These are phyloP conservation scores for Cystobasidium sp. DNA, from an alignment of 1,284 basidiomycete genomes.

Conservation along the genomic window DNA sequence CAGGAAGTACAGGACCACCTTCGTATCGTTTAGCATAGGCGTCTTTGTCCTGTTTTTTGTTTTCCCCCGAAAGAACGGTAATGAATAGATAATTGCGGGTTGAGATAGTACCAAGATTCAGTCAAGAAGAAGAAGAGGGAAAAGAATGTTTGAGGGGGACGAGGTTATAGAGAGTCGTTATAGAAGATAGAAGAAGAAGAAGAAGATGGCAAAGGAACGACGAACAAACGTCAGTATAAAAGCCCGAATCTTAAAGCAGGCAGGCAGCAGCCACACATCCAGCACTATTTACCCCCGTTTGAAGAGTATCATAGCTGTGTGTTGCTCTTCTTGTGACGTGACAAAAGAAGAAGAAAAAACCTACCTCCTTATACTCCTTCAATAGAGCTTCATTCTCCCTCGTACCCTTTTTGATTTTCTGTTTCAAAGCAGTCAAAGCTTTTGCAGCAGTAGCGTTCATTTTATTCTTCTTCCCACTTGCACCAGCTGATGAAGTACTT, in stretches of 20 bases:
- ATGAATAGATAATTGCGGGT: too few species aligned
- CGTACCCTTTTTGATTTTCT: constrained; percentile 87
- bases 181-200: too few species aligned
- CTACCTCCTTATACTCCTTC: constrained; percentile 76
- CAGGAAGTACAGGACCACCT: constrained; percentile 60
- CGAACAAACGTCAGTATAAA: too few species aligned
- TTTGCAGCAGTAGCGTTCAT: constrained; percentile 94
- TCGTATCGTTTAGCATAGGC: constrained; percentile 74
- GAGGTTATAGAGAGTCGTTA: too few species aligned
- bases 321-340: background rate
- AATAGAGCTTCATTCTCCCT: constrained; percentile 89
- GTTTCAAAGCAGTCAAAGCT: constrained; percentile 94
- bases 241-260: background rate
- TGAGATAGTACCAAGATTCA: too few species aligned
- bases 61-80: too few species aligned
- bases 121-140: too few species aligned
- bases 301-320: background rate
- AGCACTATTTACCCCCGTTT: background rate
- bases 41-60: constrained; percentile 72
- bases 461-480: constrained; percentile 88
- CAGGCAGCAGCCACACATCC: background rate
- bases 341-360: constrained; percentile 50
- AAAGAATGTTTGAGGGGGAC: too few species aligned
- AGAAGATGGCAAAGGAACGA: background rate
- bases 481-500: constrained; percentile 70